Conservation (phyloP, 164 flowering plant genomes). For the Nymphaea thermarum region DNA sequence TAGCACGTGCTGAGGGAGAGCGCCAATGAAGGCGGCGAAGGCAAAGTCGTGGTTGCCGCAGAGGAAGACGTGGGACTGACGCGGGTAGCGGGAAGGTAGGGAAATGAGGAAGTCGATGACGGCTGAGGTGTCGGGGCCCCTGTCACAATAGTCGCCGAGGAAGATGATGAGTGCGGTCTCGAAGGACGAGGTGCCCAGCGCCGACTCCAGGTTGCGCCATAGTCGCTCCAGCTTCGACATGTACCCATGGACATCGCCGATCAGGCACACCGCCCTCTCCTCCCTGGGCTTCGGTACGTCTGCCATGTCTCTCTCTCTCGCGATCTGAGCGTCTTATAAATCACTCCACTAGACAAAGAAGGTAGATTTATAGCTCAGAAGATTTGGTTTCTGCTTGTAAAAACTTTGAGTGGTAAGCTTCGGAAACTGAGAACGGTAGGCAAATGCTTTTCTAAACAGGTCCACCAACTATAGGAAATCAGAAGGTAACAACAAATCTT, state of each 20-base stretch:
- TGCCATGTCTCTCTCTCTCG: not conserved
- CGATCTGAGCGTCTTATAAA: no score
- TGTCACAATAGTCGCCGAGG: conserved; percentile 93
- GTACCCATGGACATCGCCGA: conserved; percentile 93
- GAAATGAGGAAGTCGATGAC: conserved; percentile 62
- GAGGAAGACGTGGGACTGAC: conserved; percentile 76
- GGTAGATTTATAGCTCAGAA: no score
- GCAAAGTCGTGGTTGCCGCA: conserved; percentile 92
- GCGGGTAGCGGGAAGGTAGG: conserved; percentile 51
- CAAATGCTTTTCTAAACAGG: no score
- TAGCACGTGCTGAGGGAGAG: conserved; percentile 22
- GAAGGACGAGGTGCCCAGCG: conserved; percentile 33
- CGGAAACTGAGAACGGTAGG: no score
- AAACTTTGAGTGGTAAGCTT: no score
- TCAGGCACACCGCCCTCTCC: conserved; percentile 27
- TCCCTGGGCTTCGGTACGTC: not conserved
- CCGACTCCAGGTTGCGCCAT: conserved; percentile 71
- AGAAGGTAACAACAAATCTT: no score
- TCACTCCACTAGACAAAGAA: no score
- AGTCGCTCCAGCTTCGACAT: conserved; percentile 57
- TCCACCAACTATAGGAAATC: no score
- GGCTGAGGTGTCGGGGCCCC: conserved; percentile 61
- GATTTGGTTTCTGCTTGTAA: no score
- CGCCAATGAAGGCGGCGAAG: conserved; percentile 67
- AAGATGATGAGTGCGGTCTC: conserved; percentile 58